A percentile compares a stretch with the other conserved stretches of the same genome.
These are phyloP conservation scores for Viola odorata DNA, from an alignment of 345 rosid species.

Conservation along the genomic window DNA sequence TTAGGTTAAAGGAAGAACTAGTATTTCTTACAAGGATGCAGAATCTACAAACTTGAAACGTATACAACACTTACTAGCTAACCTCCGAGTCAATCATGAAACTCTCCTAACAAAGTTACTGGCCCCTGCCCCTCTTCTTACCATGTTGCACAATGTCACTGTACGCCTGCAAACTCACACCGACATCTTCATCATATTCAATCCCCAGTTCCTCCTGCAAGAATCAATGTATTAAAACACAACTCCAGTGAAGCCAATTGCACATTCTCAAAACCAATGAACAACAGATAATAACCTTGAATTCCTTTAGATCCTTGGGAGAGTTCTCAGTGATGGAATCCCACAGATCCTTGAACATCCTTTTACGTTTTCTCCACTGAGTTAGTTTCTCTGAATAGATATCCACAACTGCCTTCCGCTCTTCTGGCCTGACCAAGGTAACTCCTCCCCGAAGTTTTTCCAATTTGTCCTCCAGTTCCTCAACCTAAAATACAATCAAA, in stretches of 20 bases:
- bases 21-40: too few relatives aligned
- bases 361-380: constrained; percentile 86
- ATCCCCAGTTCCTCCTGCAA: constrained; percentile 87
- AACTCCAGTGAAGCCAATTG: constrained; percentile 4
- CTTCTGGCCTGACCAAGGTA: constrained; percentile 79
- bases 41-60: constrained; percentile 21
- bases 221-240: constrained; percentile 10
- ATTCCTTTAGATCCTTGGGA: constrained; percentile 70
- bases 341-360: constrained; percentile 94
- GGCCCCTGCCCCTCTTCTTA: constrained; percentile 49
- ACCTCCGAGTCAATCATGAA: constrained; percentile 8
- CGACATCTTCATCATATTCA: constrained; percentile 85
- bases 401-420: constrained; percentile 52
- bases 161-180: constrained; percentile 59
- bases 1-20: too few relatives aligned
- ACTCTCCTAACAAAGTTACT: constrained; percentile 23
- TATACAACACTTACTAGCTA: constrained; percentile 2
- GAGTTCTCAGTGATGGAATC: constrained; percentile 83
- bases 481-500: constrained; percentile 39
- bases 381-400: constrained; percentile 53
- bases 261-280: constrained; percentile 4
- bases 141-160: constrained; percentile 49
- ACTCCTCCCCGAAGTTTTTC: constrained; percentile 63
- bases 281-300: constrained; percentile 46
- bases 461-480: constrained; percentile 70